Evolutionary conservation across 179 eudicot genomes (phyloP).

Genomic region (Beta lomatogona): DNA sequence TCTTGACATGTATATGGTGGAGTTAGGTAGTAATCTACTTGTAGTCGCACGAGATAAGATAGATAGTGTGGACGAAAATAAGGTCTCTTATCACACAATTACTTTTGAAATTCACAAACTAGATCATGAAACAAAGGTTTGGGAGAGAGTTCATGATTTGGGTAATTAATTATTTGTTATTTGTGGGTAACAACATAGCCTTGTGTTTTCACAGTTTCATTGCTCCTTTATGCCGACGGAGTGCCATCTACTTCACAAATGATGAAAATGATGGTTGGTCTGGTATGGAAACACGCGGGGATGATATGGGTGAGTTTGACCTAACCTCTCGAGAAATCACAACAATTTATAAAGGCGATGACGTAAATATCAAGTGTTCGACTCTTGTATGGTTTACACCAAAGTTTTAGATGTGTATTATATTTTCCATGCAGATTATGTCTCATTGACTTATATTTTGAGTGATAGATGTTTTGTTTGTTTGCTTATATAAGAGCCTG

Average conservation of each 20-base stretch:
- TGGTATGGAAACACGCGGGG: neutral
- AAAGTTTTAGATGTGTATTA: neutral
- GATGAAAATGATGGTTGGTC: neutral
- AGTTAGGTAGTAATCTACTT: neutral
- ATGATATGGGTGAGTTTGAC: neutral
- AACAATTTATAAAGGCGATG: neutral
- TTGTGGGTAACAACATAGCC: neutral
- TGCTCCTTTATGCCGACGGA: neutral
- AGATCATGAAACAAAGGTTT: neutral
- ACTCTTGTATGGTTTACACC: neutral
- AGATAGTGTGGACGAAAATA: too few species aligned
- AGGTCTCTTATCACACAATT: neutral
- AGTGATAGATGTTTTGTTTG: too few species aligned
- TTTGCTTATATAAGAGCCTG: too few species aligned
- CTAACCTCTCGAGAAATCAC: neutral
- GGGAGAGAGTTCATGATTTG: neutral
- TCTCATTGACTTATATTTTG: too few species aligned
- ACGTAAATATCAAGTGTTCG: neutral
- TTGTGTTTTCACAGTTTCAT: too few species aligned
- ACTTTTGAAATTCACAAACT: neutral
- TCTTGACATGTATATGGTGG: neutral
- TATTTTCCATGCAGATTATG: too few species aligned
- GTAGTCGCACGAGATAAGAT: neutral
- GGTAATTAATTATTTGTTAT: neutral
- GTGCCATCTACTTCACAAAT: neutral